Base-by-base conservation (phyloP, 108 stramenopile genomes). In the Cyclotella kingstonii region DNA sequence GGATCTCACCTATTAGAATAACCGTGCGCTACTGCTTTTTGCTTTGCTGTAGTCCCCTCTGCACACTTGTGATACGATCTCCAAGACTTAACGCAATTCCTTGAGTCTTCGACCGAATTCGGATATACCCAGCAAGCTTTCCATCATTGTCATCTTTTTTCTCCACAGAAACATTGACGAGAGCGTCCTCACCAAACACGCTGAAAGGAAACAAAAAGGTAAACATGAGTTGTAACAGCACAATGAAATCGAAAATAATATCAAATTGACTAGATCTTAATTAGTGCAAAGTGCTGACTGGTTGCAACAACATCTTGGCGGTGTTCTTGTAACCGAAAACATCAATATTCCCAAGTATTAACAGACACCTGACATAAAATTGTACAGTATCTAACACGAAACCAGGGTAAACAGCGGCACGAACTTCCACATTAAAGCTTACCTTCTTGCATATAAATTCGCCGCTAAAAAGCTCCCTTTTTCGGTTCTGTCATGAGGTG, bases 31-130 rank as follows among this genome's bases (percentile, higher is more conserved):
- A 53, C 60, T 67, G 72, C 47, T 68, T 61, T 55, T 60, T 47
- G 38, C 46, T 68, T 8, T 56, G 53, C 50, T 58, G 63, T 57
- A 64, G 42, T 27, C 81, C 86, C 42, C 90, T 78, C 79, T 99
- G 99, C 38, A 98, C 94, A 9, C 83, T 89, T 18, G 98, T 98
- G 72, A 99, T 97, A 12, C 99, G 89, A 54, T 99, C 99, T 31
- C 99, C 99, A 41, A 99, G 82, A 66, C 96, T 95, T 60, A 99
- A 78, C 7, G 99, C 99, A 62, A 99, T 98, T 48, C 99, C 99
- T 74, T 99, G 99, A 21, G 99, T 98, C 84, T 99, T 99, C 28
- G 95, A 94, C 21, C 99, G 89, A 60, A 99, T 99, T 52, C 99
- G 89, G 41, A 98, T 96, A 85, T 98, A 97, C 7, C 99, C 99